A percentile compares a stretch with the other conserved stretches of the same genome.
Evolutionary conservation across 2,329 filamentous ascomycete genomes (phyloP).

Genomic region (Venturiaceae sp.): DNA sequence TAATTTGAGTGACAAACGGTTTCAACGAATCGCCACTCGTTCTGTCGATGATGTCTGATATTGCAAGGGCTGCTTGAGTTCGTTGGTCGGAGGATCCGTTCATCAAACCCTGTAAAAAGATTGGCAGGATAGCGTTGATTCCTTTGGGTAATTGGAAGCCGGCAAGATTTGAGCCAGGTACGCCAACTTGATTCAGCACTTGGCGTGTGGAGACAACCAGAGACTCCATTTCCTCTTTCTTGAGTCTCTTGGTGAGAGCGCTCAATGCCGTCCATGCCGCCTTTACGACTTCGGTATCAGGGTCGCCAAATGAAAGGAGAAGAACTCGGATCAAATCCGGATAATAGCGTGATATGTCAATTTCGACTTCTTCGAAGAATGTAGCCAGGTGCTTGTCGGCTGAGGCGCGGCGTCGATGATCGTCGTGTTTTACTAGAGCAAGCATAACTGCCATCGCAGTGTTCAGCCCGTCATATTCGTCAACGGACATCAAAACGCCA

Average conservation of each 20-base stretch:
- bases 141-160: conserved; percentile 92
- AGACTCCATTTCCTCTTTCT: conserved; percentile 97
- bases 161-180: conserved; percentile 71
- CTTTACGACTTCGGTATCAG: conserved; percentile 76
- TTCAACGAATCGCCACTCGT: conserved; percentile 81
- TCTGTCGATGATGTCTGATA: conserved; percentile 91
- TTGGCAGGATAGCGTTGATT: conserved; percentile 90
- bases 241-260: conserved; percentile 78
- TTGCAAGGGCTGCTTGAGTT: conserved; percentile 82
- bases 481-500: conserved; percentile 81
- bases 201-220: conserved; percentile 80
- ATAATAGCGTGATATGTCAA: conserved; percentile 94
- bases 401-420: conserved; percentile 71
- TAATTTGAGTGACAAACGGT: conserved; percentile 95
- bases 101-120: conserved; percentile 96
- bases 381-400: conserved; percentile 72
- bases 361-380: conserved; percentile 71
- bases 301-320: conserved; percentile 85
- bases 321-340: conserved; percentile 88
- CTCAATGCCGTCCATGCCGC: conserved; percentile 79
- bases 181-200: conserved; percentile 78
- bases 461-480: conserved; percentile 93
- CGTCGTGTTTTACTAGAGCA: conserved; percentile 80
- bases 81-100: conserved; percentile 90
- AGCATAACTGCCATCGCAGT: conserved; percentile 92